Evolutionary conservation across 371 early-diverging fungal species (phyloP), one percentile per base, ranked within the genome.

Genomic region (Apophysomyces trapeziformis): DNA sequence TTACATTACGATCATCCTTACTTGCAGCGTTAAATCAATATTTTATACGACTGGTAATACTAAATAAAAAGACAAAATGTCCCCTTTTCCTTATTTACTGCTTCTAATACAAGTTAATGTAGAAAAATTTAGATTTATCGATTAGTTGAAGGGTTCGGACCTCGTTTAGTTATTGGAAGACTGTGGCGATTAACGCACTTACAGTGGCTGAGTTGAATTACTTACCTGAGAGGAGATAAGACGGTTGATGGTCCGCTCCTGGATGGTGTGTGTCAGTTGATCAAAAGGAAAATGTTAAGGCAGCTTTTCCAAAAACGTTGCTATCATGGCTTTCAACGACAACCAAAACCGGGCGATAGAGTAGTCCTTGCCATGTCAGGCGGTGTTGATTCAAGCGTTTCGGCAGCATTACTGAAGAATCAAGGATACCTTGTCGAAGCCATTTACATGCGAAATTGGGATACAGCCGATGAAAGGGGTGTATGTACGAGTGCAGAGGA

Each of bases 361-460:
- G 92, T 95, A 8, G 80, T 90, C 9, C 74, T 96, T 0, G 89
- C 91, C 37, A 91, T 97, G 92, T 94, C 94, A 1, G 93, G 94
- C 38, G 98, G 98, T 1, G 96, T 98, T 0, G 98, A 98, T 67
- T 95, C 95, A 0, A 91, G 93, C 72, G 93, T 96, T 13, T 83
- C 91, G 13, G 95, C 94, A 0, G 77, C 89, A 50, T 73, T 96
- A 18, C 75, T 96, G 5, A 79, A 89, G 43, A 62, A 76, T 13
- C 82, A 82, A 76, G 89, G 91, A 11, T 87, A 83, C 69, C 68
- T 82, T 38, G 90, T 95, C 5, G 82, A 89, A 46, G 97, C 90
- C 2, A 77, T 96, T 11, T 97, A 92, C 68, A 96, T 98, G 97
- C 89, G 89, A 60, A 98, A 98, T 76, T 97, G 98, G 98, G 95